phyloP scores from a whole-genome alignment of 2,329 filamentous ascomycete species.

The Ascochyta rabiei region DNA sequence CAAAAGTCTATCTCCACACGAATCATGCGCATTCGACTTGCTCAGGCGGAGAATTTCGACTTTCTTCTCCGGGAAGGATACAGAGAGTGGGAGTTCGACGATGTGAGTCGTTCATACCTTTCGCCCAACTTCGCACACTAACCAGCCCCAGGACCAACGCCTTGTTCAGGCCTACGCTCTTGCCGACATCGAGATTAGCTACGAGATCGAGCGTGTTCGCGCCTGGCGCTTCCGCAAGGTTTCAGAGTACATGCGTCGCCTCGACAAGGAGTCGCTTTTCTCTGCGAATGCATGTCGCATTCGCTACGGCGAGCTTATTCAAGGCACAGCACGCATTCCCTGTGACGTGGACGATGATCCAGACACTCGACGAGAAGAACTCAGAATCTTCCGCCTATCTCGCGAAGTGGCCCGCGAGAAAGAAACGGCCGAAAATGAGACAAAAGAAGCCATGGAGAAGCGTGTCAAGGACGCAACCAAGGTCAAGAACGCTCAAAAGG shows the following conservation, averaged over 20 bases:
- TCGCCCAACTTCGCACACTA: not conserved
- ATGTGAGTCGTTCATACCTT: slow-evolving; percentile 46
- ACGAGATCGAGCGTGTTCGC: slow-evolving; percentile 49
- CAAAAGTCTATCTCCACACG: slow-evolving; percentile 57
- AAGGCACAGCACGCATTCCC: slow-evolving; percentile 54
- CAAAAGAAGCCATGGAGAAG: slow-evolving; percentile 17
- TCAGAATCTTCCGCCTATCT: slow-evolving; percentile 25
- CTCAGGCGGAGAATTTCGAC: slow-evolving; percentile 52
- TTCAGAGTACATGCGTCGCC: slow-evolving; percentile 50
- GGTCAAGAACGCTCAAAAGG: slow-evolving; percentile 29
- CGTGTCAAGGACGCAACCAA: slow-evolving; percentile 28
- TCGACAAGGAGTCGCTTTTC: slow-evolving; percentile 51
- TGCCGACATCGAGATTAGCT: slow-evolving; percentile 52
- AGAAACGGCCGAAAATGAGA: slow-evolving; percentile 28
- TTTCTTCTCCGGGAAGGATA: slow-evolving; percentile 54
- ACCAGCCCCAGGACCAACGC: slow-evolving; percentile 49
- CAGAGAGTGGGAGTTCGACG: slow-evolving; percentile 57
- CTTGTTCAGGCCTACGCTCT: slow-evolving; percentile 49
- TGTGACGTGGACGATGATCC: slow-evolving; percentile 52
- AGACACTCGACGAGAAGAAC: slow-evolving; percentile 43
- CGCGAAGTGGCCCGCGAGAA: slow-evolving; percentile 28
- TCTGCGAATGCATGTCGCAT: slow-evolving; percentile 54
- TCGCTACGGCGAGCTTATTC: slow-evolving; percentile 49
- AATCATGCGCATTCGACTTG: slow-evolving; percentile 53
- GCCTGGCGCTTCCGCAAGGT: slow-evolving; percentile 55